Base-by-base conservation (phyloP, 1,284 basidiomycete genomes). In the Boletus smithii region DNA sequence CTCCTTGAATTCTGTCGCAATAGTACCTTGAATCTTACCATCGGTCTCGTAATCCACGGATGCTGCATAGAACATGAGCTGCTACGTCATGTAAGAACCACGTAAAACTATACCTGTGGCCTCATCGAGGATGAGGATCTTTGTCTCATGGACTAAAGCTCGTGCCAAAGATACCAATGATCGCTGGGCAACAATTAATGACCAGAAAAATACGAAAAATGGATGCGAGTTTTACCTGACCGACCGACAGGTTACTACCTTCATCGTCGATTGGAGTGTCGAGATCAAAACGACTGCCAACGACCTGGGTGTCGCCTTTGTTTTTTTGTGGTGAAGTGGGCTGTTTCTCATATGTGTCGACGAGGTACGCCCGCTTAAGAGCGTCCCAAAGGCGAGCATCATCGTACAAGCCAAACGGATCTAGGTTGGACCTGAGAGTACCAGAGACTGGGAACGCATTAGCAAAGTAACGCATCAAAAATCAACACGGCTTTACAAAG, bases 1-100 rank as follows among this genome's bases (percentile, higher is more conserved):
- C 61, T 88, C 81, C 37, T 72, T 70, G 69, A 94, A 94, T 69
- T 92, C 90, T 38, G 75, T 75, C 3, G 86, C 76, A 53, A 95
- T 93, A n/a, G 91, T 93, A 52, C 83, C 76, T 64, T 94, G 90
- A 51, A 94, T 91, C 53, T 85, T 86, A 51, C 79, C 73, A 67
- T 95, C 91, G 0, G 90, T 93, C 66, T 88, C 85, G 52, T 83
- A 90, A 65, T 89, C 86, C 20, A 88, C 85, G 3, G 84, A 87
- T 16, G 87, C 87, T 72, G 55, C 50, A 30, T 50, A 43, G 34
- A 40, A 24, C 9, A 36, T 49, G 20, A 45, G 39, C 35, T 27
- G 26, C 34, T 24, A 53, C 17, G 29, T 17, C 32, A 42, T 32
- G 30, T 41, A 13, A 43, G 40, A 20, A 41, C 36, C 36, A 16